Percentiles rank a stretch among this genome's conserved stretches.
These are phyloP conservation scores for Aspergillus ostianus DNA, from an alignment of 495 filamentous ascomycete genomes.

Conservation along the genomic window DNA sequence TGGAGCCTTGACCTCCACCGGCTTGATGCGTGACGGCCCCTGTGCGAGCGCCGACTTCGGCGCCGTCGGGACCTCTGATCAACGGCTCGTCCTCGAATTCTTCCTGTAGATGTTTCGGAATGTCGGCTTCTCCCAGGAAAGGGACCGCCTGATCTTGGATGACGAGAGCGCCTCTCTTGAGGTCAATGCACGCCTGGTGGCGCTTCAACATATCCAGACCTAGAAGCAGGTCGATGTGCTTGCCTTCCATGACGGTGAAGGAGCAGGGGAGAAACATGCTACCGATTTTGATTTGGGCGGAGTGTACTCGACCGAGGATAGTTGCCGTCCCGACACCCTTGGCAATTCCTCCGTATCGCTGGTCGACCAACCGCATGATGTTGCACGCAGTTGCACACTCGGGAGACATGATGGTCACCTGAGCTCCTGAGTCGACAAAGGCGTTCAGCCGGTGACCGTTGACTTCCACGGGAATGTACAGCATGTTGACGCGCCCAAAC, in stretches of 20 bases:
- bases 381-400: constrained; percentile 84
- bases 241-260: constrained; percentile 99
- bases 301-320: constrained; percentile 93
- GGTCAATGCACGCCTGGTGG: constrained; percentile 89
- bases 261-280: constrained; percentile 83
- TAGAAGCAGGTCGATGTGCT: constrained; percentile 90
- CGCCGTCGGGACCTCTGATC: constrained; percentile 81
- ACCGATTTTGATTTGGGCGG: constrained; percentile 90
- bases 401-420: constrained; percentile 98
- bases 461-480: constrained; percentile 95
- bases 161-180: constrained; percentile 72
- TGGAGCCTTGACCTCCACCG: constrained; percentile 22
- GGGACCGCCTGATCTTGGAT: constrained; percentile 85
- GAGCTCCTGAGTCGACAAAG: constrained; percentile 95
- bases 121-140: constrained; percentile 90
- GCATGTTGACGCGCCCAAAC: constrained; percentile 89
- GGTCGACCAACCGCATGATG: constrained; percentile 96
- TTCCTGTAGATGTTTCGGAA: constrained; percentile 73
- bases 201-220: constrained; percentile 96
- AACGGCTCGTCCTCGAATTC: constrained; percentile 75
- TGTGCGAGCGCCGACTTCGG: constrained; percentile 78
- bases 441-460: constrained; percentile 91
- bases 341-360: constrained; percentile 85
- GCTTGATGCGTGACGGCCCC: constrained; percentile 72
- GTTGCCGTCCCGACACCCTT: constrained; percentile 90